Evolutionary conservation across 1,139 yeast species (phyloP).

Genomic region (Nakaseomyces bracarensis): DNA sequence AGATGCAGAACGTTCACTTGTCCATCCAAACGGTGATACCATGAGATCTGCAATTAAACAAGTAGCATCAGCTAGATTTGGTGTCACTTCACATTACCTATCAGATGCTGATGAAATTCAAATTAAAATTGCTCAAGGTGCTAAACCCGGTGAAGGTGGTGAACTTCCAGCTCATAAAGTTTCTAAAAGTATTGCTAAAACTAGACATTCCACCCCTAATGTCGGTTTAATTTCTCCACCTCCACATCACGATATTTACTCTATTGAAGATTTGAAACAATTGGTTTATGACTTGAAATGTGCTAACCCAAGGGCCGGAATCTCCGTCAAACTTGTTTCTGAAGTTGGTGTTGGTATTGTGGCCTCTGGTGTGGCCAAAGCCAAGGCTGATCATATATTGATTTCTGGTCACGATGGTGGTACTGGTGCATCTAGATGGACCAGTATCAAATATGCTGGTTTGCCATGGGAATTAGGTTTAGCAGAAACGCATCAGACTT

Average conservation of each 20-base stretch:
- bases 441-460: conserved; percentile 95
- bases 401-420: conserved; percentile 99
- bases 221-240: conserved; percentile 97
- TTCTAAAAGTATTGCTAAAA: conserved; percentile 77
- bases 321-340: conserved; percentile 90
- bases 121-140: conserved; percentile 99
- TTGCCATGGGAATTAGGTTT: conserved; percentile 98
- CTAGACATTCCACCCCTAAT: conserved; percentile 94
- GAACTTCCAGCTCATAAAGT: conserved; percentile 96
- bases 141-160: conserved; percentile 99
- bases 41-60: conserved; percentile 98
- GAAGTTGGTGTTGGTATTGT: conserved; percentile 99
- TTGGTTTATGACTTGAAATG: conserved; percentile 93
- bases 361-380: conserved; percentile 98
- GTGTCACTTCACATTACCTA: conserved; percentile 90
- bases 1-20: conserved; percentile 82
- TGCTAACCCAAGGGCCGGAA: conserved; percentile 93
- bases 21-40: conserved; percentile 81
- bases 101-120: conserved; percentile 97
- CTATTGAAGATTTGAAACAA: conserved; percentile 96
- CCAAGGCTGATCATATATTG: conserved; percentile 92
- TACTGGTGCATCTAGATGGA: conserved; percentile 98
- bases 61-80: conserved; percentile 96
- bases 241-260: conserved; percentile 96
- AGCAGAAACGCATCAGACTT: conserved; percentile 96